Evolutionary conservation across 257 asterid genomes (phyloP).

Genomic region (Petrea volubilis): DNA sequence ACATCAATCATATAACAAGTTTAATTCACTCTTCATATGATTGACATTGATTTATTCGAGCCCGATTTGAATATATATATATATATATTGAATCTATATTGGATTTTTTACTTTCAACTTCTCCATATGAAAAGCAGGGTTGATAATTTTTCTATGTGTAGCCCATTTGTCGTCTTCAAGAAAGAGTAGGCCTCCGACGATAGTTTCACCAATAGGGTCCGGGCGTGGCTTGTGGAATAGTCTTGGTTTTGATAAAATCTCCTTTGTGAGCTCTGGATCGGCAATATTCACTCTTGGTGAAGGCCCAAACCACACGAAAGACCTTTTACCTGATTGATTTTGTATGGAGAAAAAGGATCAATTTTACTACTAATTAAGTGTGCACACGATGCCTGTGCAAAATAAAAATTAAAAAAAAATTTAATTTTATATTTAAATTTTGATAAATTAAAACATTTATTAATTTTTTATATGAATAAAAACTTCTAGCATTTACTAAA

Average conservation of each 20-base stretch:
- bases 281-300: conserved; percentile 20
- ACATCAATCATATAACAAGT: too few species aligned
- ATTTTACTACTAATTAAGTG: too few species aligned
- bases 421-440: too few species aligned
- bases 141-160: conserved; percentile 27
- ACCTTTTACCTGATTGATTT: background rate
- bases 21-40: too few species aligned
- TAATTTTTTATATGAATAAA: too few species aligned
- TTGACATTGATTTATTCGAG: too few species aligned
- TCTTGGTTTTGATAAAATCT: background rate
- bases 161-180: conserved; percentile 35
- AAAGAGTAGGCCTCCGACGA: conserved; percentile 24
- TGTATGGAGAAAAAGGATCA: background rate
- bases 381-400: too few species aligned
- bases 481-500: too few species aligned
- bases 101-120: conserved; percentile 33
- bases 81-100: too few species aligned
- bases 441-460: too few species aligned
- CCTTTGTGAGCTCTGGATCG: conserved; percentile 20
- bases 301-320: conserved; percentile 34
- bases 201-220: conserved; percentile 6
- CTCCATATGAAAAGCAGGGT: conserved; percentile 29
- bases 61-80: too few species aligned
- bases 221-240: conserved; percentile 1
- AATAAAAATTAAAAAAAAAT: too few species aligned